Base-by-base conservation (phyloP, 352 stramenopile genomes). In the Pilasporangium apinafurcum region DNA sequence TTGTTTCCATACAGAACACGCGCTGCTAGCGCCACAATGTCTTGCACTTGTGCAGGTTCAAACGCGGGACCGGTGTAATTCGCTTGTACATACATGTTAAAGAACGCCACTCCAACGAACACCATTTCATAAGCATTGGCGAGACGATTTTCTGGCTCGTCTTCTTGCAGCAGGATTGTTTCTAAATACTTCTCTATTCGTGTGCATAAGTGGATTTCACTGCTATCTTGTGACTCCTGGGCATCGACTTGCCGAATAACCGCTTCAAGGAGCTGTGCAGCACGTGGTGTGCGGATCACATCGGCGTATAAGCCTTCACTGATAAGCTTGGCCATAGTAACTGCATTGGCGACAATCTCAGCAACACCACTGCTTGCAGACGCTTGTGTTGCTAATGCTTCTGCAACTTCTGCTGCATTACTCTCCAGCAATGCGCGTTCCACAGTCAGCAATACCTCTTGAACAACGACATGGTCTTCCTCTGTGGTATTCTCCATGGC, bases 11-110 rank as follows among this genome's bases (percentile, higher is more conserved):
- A 28, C 39, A 86, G 52, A 14, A 84, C 46, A 14, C 43, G 53
- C 3, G 56, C 51, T 9, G 53, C 41, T 13, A 73, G 44, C 28
- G 62, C 52, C 12, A 73, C 57, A 36, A 87, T 58, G 51, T 86
- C 74, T 25, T 48, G 37, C 9, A 92, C 46, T 22, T 56, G 44
- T 35, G 58, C 51, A 14, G 62, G 59, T 29, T 88, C 74, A 33
- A 92, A 72, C 12, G 80, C 76, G 7, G 80, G 80, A 16, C 80
- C 76, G 3, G 80, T 89, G 59, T 92, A 92, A 44, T 92, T 89
- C 16, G 76, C 67, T 35, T 92, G 77, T 30, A 89, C 76, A 43
- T 86, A 92, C 52, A 89, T 67, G 43, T 83, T 70, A 40, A 92
- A 69, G 44, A 86, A 73, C 10, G 76, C 69, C 1, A 84, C 42